phyloP scores from a whole-genome alignment of 768 basidiomycete genomes.

The Podaxis rugospora region DNA sequence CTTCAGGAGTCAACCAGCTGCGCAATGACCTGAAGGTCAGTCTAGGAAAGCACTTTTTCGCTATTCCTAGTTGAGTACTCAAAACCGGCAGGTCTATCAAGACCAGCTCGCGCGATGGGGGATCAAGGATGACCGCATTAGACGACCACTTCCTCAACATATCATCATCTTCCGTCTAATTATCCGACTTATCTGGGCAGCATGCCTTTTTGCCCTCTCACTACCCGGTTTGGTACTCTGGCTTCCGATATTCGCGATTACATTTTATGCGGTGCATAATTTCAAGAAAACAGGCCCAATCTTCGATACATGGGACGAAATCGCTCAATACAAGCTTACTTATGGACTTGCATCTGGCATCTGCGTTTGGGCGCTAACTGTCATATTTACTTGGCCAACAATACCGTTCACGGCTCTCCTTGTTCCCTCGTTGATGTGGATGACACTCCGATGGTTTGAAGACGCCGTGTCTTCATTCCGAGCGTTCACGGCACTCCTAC shows the following conservation, averaged over 20 bases:
- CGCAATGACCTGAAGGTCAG: constrained; percentile 59
- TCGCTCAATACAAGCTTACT: constrained; percentile 84
- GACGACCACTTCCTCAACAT: constrained; percentile 51
- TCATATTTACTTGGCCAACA: constrained; percentile 60
- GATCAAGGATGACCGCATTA: constrained; percentile 84
- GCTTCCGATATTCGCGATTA: constrained; percentile 72
- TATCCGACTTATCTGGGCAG: constrained; percentile 61
- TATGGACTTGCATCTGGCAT: constrained; percentile 76
- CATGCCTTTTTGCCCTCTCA: constrained; percentile 59
- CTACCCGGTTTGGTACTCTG: constrained; percentile 79
- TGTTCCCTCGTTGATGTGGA: constrained; percentile 83
- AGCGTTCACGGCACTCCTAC: constrained; percentile 58
- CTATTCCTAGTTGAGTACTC: not conserved
- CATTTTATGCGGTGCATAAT: constrained; percentile 64
- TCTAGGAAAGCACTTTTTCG: not conserved
- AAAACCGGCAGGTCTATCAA: constrained; percentile 59
- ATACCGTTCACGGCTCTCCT: constrained; percentile 50
- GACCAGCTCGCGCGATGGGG: constrained; percentile 61
- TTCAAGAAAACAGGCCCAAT: constrained; percentile 81
- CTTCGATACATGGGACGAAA: constrained; percentile 87
- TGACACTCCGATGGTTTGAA: constrained; percentile 84
- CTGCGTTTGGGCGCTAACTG: constrained; percentile 54
- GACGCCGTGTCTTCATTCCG: constrained; percentile 78
- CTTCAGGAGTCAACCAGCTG: constrained; percentile 28
- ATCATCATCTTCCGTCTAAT: constrained; percentile 60